Percentiles rank a stretch among this genome's conserved stretches.
Evolutionary conservation across 2,329 filamentous ascomycete genomes (phyloP).

Genomic region (Penicillium hesseltinei): DNA sequence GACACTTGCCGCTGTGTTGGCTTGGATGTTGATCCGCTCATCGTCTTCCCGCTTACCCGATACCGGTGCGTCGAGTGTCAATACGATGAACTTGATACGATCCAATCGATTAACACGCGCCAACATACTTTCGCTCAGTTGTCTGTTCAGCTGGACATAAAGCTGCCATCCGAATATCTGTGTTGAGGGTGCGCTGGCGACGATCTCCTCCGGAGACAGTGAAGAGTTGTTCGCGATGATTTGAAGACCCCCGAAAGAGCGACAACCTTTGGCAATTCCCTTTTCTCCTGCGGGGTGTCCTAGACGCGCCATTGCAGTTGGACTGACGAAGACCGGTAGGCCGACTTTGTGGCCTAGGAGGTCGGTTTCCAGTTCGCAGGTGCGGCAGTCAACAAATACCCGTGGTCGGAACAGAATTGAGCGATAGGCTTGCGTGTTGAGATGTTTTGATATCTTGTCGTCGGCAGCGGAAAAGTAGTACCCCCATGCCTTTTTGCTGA

Average conservation of each 20-base stretch:
- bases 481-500: conserved; percentile 83
- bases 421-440: conserved; percentile 77
- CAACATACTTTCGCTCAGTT: neutral
- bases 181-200: neutral
- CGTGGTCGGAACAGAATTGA: conserved; percentile 82
- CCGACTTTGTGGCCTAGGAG: conserved; percentile 71
- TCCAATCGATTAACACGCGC: neutral
- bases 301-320: conserved; percentile 86
- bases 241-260: conserved; percentile 74
- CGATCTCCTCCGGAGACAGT: neutral
- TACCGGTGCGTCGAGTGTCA: conserved; percentile 4
- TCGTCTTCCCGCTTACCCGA: conserved; percentile 3
- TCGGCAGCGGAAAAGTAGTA: conserved; percentile 93
- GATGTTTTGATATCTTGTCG: conserved; percentile 72
- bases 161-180: conserved; percentile 6
- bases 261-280: conserved; percentile 77
- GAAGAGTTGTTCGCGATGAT: conserved; percentile 56
- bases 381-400: conserved; percentile 80
- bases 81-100: neutral
- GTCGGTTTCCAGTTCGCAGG: conserved; percentile 71
- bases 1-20: conserved; percentile 57
- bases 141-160: conserved; percentile 1
- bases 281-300: conserved; percentile 81
- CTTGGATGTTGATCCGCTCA: neutral
- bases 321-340: conserved; percentile 77